Evolutionary conservation across 2,329 filamentous ascomycete genomes (phyloP).

Genomic region (Fusarium virguliforme): DNA sequence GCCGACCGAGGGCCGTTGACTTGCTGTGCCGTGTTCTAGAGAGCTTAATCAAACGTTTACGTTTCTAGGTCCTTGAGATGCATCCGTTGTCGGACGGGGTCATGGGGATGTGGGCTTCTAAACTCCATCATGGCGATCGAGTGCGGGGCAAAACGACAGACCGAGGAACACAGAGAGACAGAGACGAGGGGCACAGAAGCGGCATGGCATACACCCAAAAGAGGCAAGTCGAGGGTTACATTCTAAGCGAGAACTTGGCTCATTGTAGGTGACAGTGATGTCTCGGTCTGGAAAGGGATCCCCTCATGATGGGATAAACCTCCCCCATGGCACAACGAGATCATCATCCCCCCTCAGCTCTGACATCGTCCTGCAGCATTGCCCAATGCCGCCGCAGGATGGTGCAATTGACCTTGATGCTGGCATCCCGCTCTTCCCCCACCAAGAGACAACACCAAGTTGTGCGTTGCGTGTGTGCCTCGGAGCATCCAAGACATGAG

Average conservation of each 20-base stretch:
- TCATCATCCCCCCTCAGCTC: slow-evolving; percentile 7
- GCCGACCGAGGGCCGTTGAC: slow-evolving; percentile 40
- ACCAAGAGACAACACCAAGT: background rate
- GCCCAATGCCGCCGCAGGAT: slow-evolving; percentile 32
- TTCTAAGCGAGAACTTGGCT: background rate
- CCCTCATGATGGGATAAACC: slow-evolving; percentile 9
- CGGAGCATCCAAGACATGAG: slow-evolving; percentile 17
- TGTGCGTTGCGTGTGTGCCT: background rate
- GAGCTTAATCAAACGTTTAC: slow-evolving; percentile 9
- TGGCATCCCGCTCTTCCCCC: slow-evolving; percentile 7
- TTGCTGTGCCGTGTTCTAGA: background rate
- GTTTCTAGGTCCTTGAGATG: background rate
- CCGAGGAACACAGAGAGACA: background rate
- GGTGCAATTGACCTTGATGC: slow-evolving; percentile 36
- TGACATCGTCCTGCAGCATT: slow-evolving; percentile 20
- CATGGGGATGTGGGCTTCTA: background rate
- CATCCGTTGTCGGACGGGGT: slow-evolving; percentile 15
- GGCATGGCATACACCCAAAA: slow-evolving; percentile 1
- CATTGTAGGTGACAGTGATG: background rate
- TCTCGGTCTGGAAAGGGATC: background rate
- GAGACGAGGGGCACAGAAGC: slow-evolving; percentile 1
- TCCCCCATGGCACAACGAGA: slow-evolving; percentile 19
- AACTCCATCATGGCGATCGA: slow-evolving; percentile 18
- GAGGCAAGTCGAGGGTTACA: background rate
- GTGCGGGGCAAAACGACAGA: slow-evolving; percentile 26